phyloP scores from a whole-genome alignment of 2,329 filamentous ascomycete species.

The Talaromyces sp. region DNA sequence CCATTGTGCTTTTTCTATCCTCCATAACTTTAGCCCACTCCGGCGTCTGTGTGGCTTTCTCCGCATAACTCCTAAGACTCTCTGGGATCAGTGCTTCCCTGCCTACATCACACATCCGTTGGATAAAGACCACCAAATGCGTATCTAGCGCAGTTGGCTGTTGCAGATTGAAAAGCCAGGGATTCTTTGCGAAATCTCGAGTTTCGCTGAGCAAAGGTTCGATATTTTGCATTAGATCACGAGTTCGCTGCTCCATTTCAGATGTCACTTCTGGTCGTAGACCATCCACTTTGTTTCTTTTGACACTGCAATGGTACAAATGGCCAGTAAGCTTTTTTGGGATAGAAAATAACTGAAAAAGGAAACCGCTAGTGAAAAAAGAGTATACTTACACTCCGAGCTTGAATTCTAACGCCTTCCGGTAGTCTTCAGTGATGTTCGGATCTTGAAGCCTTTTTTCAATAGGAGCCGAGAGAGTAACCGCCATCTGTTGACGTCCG shows the following conservation, averaged over 20 bases:
- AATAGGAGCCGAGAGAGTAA: not conserved
- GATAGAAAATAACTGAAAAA: not conserved
- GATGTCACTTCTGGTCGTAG: not conserved
- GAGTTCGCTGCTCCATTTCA: not conserved
- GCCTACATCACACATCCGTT: not conserved
- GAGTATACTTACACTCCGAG: not conserved
- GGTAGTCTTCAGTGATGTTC: not conserved
- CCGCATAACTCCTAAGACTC: not conserved
- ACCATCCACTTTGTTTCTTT: not conserved
- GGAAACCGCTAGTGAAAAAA: not conserved
- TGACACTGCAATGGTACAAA: not conserved
- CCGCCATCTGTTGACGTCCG: not conserved
- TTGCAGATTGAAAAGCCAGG: not conserved
- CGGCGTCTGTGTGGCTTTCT: not conserved
- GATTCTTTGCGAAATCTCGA: not conserved
- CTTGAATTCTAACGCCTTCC: not conserved
- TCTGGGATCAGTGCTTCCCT: not conserved
- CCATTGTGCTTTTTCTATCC: not conserved
- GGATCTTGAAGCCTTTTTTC: not conserved
- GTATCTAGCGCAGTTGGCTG: not conserved
- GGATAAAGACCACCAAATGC: not conserved
- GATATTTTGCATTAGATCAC: not conserved
- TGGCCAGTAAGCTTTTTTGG: not conserved
- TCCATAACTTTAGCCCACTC: not conserved
- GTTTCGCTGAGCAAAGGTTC: not conserved